Evolutionary conservation across 257 asterid genomes (phyloP), one percentile per base, ranked within the genome.

Genomic region (Paraleonurus japonicus): DNA sequence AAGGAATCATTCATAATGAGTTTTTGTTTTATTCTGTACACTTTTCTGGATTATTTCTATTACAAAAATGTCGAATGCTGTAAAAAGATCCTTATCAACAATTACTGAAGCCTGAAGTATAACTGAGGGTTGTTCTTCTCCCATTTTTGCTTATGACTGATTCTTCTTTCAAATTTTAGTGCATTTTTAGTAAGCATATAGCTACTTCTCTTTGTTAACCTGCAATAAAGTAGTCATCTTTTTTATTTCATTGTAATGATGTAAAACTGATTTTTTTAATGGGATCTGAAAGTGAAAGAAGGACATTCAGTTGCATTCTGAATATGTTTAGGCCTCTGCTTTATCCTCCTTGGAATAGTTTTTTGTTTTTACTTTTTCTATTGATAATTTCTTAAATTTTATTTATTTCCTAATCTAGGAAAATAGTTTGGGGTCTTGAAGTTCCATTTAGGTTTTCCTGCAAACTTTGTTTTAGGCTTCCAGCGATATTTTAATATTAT

Each of bases 81-180:
- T 35, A 73, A 54, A 37, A 53, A 47, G 24, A 53, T 37, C 48
- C 48, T 16, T 50, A 2, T 53, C 30, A 54, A 17, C 16, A 27
- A 1, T 67, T 13, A 10, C 9, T 51, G 20, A 65, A 19, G 12
- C 57, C 57, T 12, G 5, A 43, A 63, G 62, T 33, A 28, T 37
- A 17, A 4, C 15, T 7, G 12, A 28, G 60, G 20, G 43, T 59
- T 59, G 39, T 19, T 35, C 53, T 15, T 41, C 27, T 30, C 67
- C 47, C 39, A n/a, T 54, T 58, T 48, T 15, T 67, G 70, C 61
- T 45, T 37, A 15, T 53, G n/a, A n/a, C n/a, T 33, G 60, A 76
- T 53, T 63, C 35, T 62, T 27, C 37, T 39, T 50, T 54, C 43
- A 37, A 55, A 30, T 20, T 41, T 62, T n/a, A 33, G 16, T 62